These are phyloP conservation scores for Chiua virens DNA, from an alignment of 768 basidiomycete genomes.

Conservation along the genomic window DNA sequence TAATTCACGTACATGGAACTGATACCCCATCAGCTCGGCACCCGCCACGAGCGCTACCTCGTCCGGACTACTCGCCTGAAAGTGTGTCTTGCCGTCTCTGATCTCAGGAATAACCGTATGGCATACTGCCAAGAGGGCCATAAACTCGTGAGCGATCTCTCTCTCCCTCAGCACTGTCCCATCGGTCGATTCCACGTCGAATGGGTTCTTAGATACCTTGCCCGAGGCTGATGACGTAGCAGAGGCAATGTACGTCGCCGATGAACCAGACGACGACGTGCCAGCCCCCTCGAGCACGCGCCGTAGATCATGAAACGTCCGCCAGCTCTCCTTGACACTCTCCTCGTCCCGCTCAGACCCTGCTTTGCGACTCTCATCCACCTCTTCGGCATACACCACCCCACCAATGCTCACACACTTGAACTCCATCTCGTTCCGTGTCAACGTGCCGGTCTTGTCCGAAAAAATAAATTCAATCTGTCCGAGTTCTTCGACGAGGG, in stretches of 20 bases:
- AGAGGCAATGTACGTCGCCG: neutral
- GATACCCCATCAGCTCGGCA: constrained; percentile 88
- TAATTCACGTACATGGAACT: constrained; percentile 75
- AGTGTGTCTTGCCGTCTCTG: constrained; percentile 82
- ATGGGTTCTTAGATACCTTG: constrained; percentile 49
- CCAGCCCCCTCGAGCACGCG: constrained; percentile 45
- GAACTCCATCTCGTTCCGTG: constrained; percentile 99
- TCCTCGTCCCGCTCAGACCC: constrained; percentile 44
- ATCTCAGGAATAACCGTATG: constrained; percentile 98
- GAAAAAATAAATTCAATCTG: constrained; percentile 97
- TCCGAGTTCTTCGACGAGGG: constrained; percentile 96
- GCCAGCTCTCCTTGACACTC: constrained; percentile 57
- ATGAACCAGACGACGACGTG: neutral
- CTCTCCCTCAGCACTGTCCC: constrained; percentile 31
- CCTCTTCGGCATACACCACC: constrained; percentile 83
- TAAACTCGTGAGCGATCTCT: constrained; percentile 65
- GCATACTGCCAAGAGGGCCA: constrained; percentile 89
- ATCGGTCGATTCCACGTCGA: constrained; percentile 39
- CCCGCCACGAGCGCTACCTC: constrained; percentile 96
- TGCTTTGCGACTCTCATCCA: constrained; percentile 82
- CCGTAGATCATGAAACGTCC: constrained; percentile 75
- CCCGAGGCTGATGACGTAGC: neutral
- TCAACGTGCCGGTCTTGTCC: constrained; percentile 93
- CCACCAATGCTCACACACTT: constrained; percentile 87
- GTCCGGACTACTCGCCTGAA: constrained; percentile 96